Evolutionary conservation across 495 filamentous ascomycete species (phyloP), one percentile per base, ranked within the genome.

Genomic region (Sordaria brevicollis): DNA sequence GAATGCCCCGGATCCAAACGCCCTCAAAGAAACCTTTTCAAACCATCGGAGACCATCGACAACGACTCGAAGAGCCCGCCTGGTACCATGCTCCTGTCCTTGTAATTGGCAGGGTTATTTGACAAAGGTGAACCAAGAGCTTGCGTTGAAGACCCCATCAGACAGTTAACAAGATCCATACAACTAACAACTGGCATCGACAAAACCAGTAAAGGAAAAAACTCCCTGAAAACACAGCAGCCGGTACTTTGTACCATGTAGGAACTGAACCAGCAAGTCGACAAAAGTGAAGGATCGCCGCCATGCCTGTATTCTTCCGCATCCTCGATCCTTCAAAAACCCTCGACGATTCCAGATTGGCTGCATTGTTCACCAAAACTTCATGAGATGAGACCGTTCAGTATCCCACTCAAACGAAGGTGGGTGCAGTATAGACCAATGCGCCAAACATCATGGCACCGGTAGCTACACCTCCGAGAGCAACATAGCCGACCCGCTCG

Each of bases 341-440:
- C n/a, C n/a, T 11, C 7, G 11, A 49, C n/a, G 17, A 4, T 5
- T 21, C 41, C 19, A 21, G n/a, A 4, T 10, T 43, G n/a, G 41
- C 21, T 21, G 21, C 8, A n/a, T n/a, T 21, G 41, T 21, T 9
- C 39, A 43, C n/a, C 9, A 4, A 43, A 1, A 19, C 6, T n/a
- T 43, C 8, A n/a, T 19, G 8, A 43, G 21, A 19, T 10, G 43
- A 4, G 19, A 25, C 43, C 43, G 10, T 54, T 9, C 21, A 25
- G 19, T 15, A 15, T 13, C 4, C 35, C 41, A 13, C 37, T 75
- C 66, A 78, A 29, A 54, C 68, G 34, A 80, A 79, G 9, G 81
- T 78, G 3, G 82, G 82, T 11, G 82, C 82, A 1, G 82, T 82
- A 43, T 79, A 79, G 31, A 83, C 76, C 34, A 84, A 73, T 6